A percentile compares a stretch with the other conserved stretches of the same genome.
These are phyloP conservation scores for Gaeumannomyces tritici DNA, from an alignment of 2,329 filamentous ascomycete species.

Conservation along the genomic window DNA sequence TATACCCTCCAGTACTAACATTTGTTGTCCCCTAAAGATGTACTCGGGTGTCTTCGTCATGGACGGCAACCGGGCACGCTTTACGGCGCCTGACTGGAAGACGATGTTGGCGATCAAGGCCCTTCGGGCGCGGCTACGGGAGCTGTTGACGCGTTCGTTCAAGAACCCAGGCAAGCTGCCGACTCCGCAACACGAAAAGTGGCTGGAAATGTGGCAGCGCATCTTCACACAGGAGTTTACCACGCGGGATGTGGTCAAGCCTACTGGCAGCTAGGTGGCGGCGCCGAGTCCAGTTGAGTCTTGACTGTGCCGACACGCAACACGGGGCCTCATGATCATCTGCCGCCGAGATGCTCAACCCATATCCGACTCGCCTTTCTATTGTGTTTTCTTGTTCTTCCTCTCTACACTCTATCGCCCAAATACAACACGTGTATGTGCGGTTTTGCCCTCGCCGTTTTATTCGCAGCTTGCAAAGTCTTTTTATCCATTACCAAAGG, in stretches of 20 bases:
- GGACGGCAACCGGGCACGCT: constrained; percentile 78
- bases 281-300: not conserved
- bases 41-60: constrained; percentile 80
- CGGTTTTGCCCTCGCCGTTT: too few species aligned
- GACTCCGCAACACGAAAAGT: constrained; percentile 59
- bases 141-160: constrained; percentile 65
- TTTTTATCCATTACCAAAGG: too few species aligned
- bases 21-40: constrained; percentile 38
- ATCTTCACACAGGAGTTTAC: constrained; percentile 50
- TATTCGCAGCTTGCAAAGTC: too few species aligned
- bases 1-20: not conserved
- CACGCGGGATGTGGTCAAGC: constrained; percentile 8
- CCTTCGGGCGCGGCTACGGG: constrained; percentile 61
- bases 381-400: too few species aligned
- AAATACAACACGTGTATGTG: too few species aligned
- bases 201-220: constrained; percentile 65
- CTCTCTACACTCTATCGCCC: too few species aligned
- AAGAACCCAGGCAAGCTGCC: constrained; percentile 53
- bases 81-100: constrained; percentile 82
- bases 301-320: not conserved
- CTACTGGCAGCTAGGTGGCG: not conserved
- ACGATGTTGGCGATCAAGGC: constrained; percentile 82
- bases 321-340: too few species aligned
- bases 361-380: too few species aligned
- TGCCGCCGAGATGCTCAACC: too few species aligned